Evolutionary conservation across 176 grass and related monocot species (phyloP).

Genomic region (Oryza brachyantha): DNA sequence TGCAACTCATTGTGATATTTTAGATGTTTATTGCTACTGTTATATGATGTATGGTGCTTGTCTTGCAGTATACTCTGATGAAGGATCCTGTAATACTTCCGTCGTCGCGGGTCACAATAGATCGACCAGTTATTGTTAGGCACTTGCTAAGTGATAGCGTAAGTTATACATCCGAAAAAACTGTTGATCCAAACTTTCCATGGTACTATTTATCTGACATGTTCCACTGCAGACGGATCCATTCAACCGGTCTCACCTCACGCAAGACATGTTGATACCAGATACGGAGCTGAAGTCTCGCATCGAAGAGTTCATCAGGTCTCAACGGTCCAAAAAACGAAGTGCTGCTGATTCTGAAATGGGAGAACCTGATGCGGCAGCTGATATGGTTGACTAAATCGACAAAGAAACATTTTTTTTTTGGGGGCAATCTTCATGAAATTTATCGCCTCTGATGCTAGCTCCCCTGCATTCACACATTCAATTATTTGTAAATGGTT

Average conservation of each 20-base stretch:
- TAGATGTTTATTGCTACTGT: background rate
- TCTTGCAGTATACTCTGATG: conserved; percentile 85
- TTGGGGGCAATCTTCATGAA: background rate
- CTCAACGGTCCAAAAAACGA: conserved; percentile 52
- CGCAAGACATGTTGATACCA: conserved; percentile 93
- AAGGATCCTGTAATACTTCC: conserved; percentile 96
- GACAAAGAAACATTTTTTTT: background rate
- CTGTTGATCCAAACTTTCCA: background rate
- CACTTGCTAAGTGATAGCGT: conserved; percentile 93
- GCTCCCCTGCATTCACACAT: background rate
- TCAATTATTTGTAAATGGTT: conserved; percentile 45
- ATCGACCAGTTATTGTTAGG: conserved; percentile 85
- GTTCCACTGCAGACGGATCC: conserved; percentile 71
- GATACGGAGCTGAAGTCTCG: conserved; percentile 63
- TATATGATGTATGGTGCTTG: background rate
- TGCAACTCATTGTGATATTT: background rate
- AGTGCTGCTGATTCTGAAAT: conserved; percentile 4
- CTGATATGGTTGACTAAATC: conserved; percentile 50
- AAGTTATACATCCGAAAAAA: conserved; percentile 21
- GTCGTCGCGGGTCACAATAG: conserved; percentile 72
- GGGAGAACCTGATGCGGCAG: conserved; percentile 29
- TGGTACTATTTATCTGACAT: conserved; percentile 15
- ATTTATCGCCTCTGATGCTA: background rate
- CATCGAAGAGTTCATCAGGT: conserved; percentile 77
- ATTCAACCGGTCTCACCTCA: conserved; percentile 91